Base-by-base conservation (phyloP, 345 rosid genomes). In the Eutrema heterophyllum region DNA sequence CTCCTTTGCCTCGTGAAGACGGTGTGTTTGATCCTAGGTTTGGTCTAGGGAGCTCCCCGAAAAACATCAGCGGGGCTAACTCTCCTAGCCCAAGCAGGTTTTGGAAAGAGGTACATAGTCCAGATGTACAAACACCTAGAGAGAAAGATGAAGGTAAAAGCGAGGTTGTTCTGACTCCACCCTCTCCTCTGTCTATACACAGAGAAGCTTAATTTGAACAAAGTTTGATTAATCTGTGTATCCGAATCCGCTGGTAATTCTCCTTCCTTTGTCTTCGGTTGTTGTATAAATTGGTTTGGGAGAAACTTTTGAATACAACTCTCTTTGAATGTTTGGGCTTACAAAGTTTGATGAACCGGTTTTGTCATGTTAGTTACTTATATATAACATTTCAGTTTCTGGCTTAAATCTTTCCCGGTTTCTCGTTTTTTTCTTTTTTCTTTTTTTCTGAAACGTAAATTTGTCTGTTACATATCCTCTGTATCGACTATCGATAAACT, bases 101-200 rank as follows among this genome's bases (percentile, higher is more conserved):
- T 30, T 85, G 80, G 61, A 82, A 66, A 74, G 90, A 79, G 46
- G 64, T 63, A 41, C 58, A 30, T 36, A 78, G 82, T 67, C 88
- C 92, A 9, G 79, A 81, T 50, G 66, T 72, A 75, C 84, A 79
- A 82, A 84, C 83, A 46, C 68, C 83, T 71, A 45, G 52, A 4
- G 88, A 78, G 67, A 79, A 73, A 61, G 86, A 78, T 70, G 94
- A 83, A 73, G 84, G 50, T 67, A 83, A 72, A 78, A 85, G 81
- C 50, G 87, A 83, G 46, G 88, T 81, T 61, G 78, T 77, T 44
- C 81, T 87, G 89, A 81, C 64, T 54, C 89, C 97, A 7, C 98
- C 98, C 24, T 71, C 87, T 77, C 90, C 88, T 14, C 21, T 81
- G 58, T 56, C 59, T 40, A 87, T 91, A 68, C 61, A 72, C 58